Evolutionary conservation across 208 protist genomes (phyloP), one percentile per base, ranked within the genome.

Genomic region (Leptomonas seymouri): DNA sequence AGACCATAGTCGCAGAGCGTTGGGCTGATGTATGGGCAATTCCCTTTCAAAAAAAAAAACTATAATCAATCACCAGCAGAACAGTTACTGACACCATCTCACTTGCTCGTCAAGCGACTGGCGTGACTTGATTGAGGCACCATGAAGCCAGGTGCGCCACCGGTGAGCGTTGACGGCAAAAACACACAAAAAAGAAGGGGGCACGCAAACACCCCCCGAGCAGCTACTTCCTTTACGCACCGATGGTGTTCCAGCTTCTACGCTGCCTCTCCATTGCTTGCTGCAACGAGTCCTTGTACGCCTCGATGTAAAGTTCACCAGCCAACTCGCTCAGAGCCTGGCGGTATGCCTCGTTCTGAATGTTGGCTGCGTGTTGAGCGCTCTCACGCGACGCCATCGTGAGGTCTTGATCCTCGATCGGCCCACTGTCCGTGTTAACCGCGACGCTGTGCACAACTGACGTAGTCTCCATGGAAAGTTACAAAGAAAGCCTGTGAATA

Each of bases 271-370:
- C 41, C 2, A 78, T 14, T 7, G 50, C 28, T 39, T 60, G 28
- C 23, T 68, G 45, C 36, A 90, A 67, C 11, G 79, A 64, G 20
- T 42, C 60, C 49, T 71, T 78, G 81, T 93, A 95, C 31, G 76
- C 78, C 30, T 75, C 70, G 0, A 80, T 48, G 68, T 91, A 95
- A 1, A 93, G 36, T 62, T 93, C 87, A 14, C 87, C 90, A 23
- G 87, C 86, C 48, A 95, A 46, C 65, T 93, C 90, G 55, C 81
- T 80, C 20, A 93, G 61, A 16, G 77, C 87, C 45, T 91, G 78
- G 14, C 82, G 82, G 59, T 90, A 89, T 15, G 90, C 90, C 53
- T 91, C 85, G 39, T 80, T 87, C 27, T 74, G 79, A 36, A 95
- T 68, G 12, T 59, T 72, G 23, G 54, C 53, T 42, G 65, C 50